Evolutionary conservation across 129 eudicot genomes (phyloP).

Genomic region (Escallonia rubra): DNA sequence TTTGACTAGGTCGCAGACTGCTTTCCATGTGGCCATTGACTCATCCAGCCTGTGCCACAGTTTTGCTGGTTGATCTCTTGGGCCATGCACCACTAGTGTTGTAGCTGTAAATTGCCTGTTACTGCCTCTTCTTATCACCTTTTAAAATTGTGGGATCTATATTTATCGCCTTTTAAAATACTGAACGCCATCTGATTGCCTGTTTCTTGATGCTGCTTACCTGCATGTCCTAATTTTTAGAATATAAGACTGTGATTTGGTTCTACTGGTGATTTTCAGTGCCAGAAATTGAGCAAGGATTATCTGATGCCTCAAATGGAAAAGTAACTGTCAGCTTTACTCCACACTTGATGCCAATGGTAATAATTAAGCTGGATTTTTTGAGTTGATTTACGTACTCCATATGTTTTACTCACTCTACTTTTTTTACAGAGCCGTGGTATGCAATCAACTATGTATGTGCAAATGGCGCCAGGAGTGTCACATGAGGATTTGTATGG

Average conservation of each 20-base stretch:
- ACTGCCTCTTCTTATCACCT: neutral
- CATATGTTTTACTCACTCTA: neutral
- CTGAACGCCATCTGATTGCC: too few species aligned
- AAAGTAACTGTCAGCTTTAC: slow-evolving; percentile 91
- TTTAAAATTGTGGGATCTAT: too few species aligned
- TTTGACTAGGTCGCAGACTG: too few species aligned
- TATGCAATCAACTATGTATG: slow-evolving; percentile 97
- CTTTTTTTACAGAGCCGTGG: slow-evolving; percentile 77
- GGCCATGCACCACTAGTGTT: neutral
- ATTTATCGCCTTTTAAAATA: too few species aligned
- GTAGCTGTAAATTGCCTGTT: neutral
- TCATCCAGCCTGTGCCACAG: too few species aligned
- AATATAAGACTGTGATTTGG: slow-evolving; percentile 1
- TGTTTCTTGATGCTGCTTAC: neutral
- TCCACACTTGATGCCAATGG: slow-evolving; percentile 99
- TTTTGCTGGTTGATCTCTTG: neutral
- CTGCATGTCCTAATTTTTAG: neutral
- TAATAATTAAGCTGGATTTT: slow-evolving; percentile 18
- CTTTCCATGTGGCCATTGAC: too few species aligned
- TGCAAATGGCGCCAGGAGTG: slow-evolving; percentile 84
- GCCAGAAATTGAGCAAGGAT: slow-evolving; percentile 98
- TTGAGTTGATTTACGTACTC: neutral
- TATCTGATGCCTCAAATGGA: slow-evolving; percentile 69
- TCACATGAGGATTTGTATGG: slow-evolving; percentile 69
- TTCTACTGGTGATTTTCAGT: slow-evolving; percentile 40